Percentiles rank a stretch among this genome's conserved stretches.
Evolutionary conservation across 495 filamentous ascomycete species (phyloP).

Genomic region (Podospora bellae-mahoneyi): DNA sequence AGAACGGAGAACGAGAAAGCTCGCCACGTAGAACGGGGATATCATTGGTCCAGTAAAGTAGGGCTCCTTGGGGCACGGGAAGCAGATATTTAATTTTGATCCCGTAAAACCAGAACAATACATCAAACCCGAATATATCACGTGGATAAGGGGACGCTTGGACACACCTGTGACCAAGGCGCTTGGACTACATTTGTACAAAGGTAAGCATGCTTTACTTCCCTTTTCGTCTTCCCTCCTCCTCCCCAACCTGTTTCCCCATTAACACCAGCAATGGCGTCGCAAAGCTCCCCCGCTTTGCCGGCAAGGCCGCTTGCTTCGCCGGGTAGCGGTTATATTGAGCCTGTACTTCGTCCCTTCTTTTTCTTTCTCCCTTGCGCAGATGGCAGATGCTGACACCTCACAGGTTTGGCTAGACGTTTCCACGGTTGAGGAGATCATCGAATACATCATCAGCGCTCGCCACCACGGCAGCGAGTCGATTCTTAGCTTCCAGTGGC

Average conservation of each 20-base stretch:
- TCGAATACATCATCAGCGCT: conserved; percentile 12
- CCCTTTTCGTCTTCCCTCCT: neutral
- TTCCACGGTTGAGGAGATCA: conserved; percentile 16
- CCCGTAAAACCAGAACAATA: neutral
- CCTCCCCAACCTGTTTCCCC: neutral
- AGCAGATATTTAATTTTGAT: neutral
- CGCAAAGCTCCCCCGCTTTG: neutral
- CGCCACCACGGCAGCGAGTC: conserved; percentile 13
- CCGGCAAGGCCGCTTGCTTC: neutral
- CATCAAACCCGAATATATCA: neutral
- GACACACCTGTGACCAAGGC: neutral
- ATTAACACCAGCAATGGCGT: neutral
- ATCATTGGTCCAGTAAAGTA: too few relatives aligned
- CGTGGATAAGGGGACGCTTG: neutral
- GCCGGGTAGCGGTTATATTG: neutral
- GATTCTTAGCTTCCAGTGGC: conserved; percentile 15
- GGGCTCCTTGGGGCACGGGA: too few relatives aligned
- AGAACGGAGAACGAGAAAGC: too few relatives aligned
- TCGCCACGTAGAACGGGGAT: too few relatives aligned
- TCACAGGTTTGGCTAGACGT: conserved; percentile 10
- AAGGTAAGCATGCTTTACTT: neutral
- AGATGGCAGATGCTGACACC: conserved; percentile 9
- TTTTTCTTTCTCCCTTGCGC: neutral
- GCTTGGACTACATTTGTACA: neutral
- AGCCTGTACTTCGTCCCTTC: neutral